phyloP scores from a whole-genome alignment of 2,329 filamentous ascomycete species.

The Aureobasidium pullulans region DNA sequence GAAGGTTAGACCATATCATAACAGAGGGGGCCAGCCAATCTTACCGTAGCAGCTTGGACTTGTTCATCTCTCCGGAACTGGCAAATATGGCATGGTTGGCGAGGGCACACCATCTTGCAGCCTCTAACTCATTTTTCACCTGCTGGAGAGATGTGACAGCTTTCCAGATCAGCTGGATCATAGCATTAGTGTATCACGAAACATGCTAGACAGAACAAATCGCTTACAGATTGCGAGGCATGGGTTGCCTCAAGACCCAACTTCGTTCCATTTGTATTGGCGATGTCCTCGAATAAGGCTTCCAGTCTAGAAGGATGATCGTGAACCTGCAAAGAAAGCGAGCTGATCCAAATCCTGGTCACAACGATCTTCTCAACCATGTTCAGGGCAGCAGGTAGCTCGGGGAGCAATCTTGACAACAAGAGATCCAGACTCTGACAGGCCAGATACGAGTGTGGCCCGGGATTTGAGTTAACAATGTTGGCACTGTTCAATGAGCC shows the following conservation, averaged over 20 bases:
- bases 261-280: slow-evolving; percentile 37
- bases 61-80: slow-evolving; percentile 58
- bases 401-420: slow-evolving; percentile 46
- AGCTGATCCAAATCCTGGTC: slow-evolving; percentile 59
- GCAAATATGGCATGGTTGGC: slow-evolving; percentile 61
- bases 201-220: neutral
- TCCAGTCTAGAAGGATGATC: slow-evolving; percentile 33
- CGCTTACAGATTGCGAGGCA: slow-evolving; percentile 51
- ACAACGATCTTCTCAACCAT: slow-evolving; percentile 67
- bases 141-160: slow-evolving; percentile 54
- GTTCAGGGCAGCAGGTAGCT: slow-evolving; percentile 37
- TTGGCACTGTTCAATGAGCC: too few relatives aligned
- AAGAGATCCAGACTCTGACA: slow-evolving; percentile 55
- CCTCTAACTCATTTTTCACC: slow-evolving; percentile 41
- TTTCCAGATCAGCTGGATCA: slow-evolving; percentile 62
- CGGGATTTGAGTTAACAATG: neutral
- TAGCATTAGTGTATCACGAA: neutral
- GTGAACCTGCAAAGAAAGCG: slow-evolving; percentile 34
- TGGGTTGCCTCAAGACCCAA: slow-evolving; percentile 56
- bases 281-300: slow-evolving; percentile 40
- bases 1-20: neutral
- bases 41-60: slow-evolving; percentile 58
- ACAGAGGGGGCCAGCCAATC: neutral
- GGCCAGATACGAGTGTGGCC: slow-evolving; percentile 24
- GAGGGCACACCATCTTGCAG: slow-evolving; percentile 63